Base-by-base conservation (phyloP, 805 yeast genomes). In the Nakazawaea ishiwadae region DNA sequence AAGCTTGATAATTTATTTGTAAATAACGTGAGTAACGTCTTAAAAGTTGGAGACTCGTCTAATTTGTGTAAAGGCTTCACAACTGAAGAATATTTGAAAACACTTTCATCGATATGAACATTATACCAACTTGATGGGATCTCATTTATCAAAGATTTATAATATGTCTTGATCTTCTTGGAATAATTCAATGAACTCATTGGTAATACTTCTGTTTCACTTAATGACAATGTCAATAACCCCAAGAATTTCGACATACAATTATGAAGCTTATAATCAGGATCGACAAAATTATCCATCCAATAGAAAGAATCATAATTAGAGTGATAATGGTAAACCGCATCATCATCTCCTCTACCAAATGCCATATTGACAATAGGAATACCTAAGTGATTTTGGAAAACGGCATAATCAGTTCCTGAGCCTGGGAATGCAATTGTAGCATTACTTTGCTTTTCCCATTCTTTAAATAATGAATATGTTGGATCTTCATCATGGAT, bases 381-480 rank as follows among this genome's bases (percentile, higher is more conserved):
- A 30, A 83, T 73, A 5, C 88, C 90, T 48, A 81, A 55, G 53
- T 77, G 79, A 51, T 75, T 74, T 56, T 81, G 85, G 49, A 81
- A 80, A 8, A 77, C 77, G 2, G 76, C 67, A 51, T 66, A 73
- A 52, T 77, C 83, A 1, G 81, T 66, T 5, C 75, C 73, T 8
- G 76, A 68, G 2, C 77, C 75, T 11, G 77, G 62, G 16, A 63
- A 52, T 3, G 51, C 56, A 36, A 78, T 63, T 0, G 63, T 51
- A 7, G 66, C 65, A 37, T 60, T 65, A 30, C 65, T 55, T 12
- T 53, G 51, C 7, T 56, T 50, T 1, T 51, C 48, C 66, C 78
- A 79, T 50, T 75, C 74, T 26, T 79, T 76, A 48, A 56, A 65
- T 21, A 82, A 62, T 0, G 75, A 56, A 42, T 54, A 43, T 4